A percentile compares a stretch with the other conserved stretches of the same genome.
Conservation (phyloP, 805 yeast species). For the Huiozyma sinensis region DNA sequence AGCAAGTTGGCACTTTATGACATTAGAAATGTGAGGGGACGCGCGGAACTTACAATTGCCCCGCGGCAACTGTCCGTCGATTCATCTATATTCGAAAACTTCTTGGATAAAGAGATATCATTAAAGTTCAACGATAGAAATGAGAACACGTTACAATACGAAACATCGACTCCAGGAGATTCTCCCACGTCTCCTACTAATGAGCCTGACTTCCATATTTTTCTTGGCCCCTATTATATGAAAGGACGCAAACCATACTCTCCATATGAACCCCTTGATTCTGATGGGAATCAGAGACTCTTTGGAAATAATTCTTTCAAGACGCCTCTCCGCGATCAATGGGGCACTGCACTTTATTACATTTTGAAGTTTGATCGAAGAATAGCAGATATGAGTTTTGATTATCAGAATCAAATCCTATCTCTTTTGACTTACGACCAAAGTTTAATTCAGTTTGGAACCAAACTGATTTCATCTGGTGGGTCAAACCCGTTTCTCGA, state of each 20-base stretch:
- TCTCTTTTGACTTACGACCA: constrained; percentile 1
- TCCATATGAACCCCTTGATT: not conserved
- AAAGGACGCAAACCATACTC: not conserved
- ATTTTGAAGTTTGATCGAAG: constrained; percentile 6
- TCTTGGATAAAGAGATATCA: not conserved
- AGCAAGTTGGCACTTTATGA: not conserved
- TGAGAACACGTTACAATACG: not conserved
- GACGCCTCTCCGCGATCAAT: not conserved
- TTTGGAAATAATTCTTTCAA: not conserved
- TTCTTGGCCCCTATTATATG: no score
- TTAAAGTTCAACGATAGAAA: not conserved
- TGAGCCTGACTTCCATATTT: no score
- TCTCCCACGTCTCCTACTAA: no score
- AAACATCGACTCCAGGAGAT: no score
- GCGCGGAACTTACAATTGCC: not conserved
- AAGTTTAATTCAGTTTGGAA: not conserved
- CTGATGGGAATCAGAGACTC: not conserved
- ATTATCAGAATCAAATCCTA: constrained; percentile 1
- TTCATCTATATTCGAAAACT: not conserved
- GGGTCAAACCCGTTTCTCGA: no score
- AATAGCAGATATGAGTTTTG: constrained; percentile 8
- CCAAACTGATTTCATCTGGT: no score
- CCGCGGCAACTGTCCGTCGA: not conserved
- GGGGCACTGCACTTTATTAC: constrained; percentile 5
- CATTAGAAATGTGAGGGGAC: not conserved